Conservation (phyloP, 192 early-diverging fungal genomes). For the Entrophospora sp. region DNA sequence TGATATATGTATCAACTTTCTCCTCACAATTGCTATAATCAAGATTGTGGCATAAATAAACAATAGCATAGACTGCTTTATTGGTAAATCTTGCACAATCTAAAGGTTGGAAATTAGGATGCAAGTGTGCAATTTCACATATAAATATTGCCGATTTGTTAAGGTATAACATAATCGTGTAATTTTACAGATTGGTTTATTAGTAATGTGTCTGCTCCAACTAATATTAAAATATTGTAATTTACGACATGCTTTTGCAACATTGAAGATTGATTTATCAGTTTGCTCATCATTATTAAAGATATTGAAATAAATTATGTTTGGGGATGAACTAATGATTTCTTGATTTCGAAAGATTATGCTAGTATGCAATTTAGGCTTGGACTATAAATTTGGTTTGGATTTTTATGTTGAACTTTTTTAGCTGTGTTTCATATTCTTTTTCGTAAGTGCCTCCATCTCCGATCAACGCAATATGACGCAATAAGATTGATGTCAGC, state of each 20-base stretch:
- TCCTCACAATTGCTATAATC: too few species aligned
- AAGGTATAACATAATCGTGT: not conserved
- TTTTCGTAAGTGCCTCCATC: not conserved
- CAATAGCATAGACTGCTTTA: too few species aligned
- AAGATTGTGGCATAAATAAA: not conserved
- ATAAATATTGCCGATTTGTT: not conserved
- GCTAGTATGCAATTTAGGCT: not conserved
- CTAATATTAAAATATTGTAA: not conserved
- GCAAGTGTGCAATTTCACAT: not conserved
- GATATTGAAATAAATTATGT: not conserved
- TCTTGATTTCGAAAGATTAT: not conserved
- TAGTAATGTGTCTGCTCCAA: not conserved
- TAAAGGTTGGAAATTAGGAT: not conserved
- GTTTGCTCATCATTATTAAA: not conserved
- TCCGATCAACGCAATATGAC: not conserved
- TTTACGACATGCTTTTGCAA: not conserved
- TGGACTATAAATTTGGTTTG: not conserved
- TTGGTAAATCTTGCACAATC: not conserved
- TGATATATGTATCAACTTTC: too few species aligned
- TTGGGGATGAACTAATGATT: not conserved
- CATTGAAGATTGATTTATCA: not conserved
- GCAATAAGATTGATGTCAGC: not conserved
- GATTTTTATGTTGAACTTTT: not conserved
- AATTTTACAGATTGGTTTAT: conserved; percentile 1
- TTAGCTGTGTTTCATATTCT: not conserved